phyloP scores from a whole-genome alignment of 805 yeast species.

The Phaffomyces opuntiae region DNA sequence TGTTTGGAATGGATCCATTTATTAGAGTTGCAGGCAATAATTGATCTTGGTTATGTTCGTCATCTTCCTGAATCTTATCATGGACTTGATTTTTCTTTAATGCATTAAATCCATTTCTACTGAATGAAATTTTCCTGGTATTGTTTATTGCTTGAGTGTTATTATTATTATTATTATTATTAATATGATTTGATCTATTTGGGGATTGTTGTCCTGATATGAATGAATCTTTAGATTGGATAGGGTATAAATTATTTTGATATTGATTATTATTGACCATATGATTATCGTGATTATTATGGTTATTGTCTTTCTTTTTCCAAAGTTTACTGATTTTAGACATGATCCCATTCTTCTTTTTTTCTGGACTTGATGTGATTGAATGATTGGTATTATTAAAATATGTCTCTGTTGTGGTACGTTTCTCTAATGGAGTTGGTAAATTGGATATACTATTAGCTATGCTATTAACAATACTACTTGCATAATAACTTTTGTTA shows the following conservation, averaged over 20 bases:
- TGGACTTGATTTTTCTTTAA: slow-evolving; percentile 4
- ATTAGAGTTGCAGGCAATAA: not conserved
- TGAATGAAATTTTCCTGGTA: not conserved
- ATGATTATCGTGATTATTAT: not conserved
- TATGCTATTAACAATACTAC: not conserved
- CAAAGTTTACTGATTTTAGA: slow-evolving; percentile 28
- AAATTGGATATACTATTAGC: not conserved
- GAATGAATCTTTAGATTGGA: slow-evolving; percentile 2
- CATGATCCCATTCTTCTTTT: slow-evolving; percentile 25
- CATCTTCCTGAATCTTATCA: not conserved
- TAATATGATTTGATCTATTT: not conserved
- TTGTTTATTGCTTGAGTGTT: not conserved
- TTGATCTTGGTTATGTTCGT: not conserved
- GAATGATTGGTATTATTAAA: not conserved
- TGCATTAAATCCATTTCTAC: not conserved
- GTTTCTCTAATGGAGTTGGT: not conserved
- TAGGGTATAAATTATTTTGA: not conserved
- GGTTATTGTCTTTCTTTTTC: slow-evolving; percentile 19
- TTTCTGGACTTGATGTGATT: slow-evolving; percentile 17
- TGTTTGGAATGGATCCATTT: not conserved
- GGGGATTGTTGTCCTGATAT: slow-evolving; percentile 1
- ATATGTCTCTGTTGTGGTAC: not conserved
- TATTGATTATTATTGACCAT: not conserved
- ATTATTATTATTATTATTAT: not conserved
- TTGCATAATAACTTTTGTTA: not conserved